phyloP scores from a whole-genome alignment of 306 rosid genomes.

The Trifolium subterraneum region DNA sequence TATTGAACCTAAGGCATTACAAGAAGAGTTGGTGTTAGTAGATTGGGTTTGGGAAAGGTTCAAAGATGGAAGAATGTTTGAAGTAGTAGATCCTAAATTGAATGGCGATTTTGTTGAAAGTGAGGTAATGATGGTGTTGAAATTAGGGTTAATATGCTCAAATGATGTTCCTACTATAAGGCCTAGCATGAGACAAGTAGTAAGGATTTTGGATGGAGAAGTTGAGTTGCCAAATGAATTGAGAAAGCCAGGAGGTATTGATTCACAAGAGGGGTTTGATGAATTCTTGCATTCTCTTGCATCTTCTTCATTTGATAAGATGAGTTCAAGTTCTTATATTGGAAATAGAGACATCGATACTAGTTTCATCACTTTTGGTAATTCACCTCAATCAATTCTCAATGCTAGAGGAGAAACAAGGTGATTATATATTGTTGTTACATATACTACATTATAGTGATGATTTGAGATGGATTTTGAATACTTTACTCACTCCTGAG shows the following conservation, averaged over 20 bases:
- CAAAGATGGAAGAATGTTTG: conserved; percentile 54
- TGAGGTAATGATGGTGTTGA: conserved; percentile 61
- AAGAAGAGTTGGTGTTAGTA: conserved; percentile 69
- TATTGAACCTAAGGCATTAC: conserved; percentile 62
- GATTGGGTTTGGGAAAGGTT: conserved; percentile 83
- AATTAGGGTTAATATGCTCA: conserved; percentile 76
- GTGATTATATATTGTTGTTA: too few species aligned
- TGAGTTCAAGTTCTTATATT: conserved; percentile 50
- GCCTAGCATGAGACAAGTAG: conserved; percentile 69
- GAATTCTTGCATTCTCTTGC: conserved; percentile 64
- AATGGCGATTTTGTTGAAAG: conserved; percentile 50
- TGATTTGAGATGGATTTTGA: background rate
- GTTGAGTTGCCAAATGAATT: conserved; percentile 51
- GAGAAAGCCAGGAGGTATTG: conserved; percentile 45
- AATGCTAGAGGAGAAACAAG: conserved; percentile 52
- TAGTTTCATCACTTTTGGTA: conserved; percentile 47
- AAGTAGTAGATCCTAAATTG: conserved; percentile 62
- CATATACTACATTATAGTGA: background rate
- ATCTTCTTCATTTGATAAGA: conserved; percentile 62
- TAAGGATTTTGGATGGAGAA: conserved; percentile 77
- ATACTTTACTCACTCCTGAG: background rate
- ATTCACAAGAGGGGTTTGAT: conserved; percentile 64
- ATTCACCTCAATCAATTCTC: conserved; percentile 59
- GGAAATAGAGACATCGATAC: conserved; percentile 50
- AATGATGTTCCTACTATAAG: conserved; percentile 51